Evolutionary conservation across 2,329 filamentous ascomycete species (phyloP).

Genomic region (Ploettnerulaceae sp.): DNA sequence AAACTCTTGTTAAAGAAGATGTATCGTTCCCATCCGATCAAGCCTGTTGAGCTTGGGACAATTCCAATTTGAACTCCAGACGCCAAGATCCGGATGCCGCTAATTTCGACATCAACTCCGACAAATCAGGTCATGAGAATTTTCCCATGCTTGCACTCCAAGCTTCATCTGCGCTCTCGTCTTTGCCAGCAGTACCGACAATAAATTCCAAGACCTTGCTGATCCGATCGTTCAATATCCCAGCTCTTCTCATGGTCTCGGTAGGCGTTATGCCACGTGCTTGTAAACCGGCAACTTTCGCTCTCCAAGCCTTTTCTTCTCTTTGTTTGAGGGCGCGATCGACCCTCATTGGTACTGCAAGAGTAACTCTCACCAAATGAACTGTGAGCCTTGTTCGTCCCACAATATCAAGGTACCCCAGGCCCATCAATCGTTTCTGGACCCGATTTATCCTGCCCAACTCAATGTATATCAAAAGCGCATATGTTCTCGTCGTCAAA

Average conservation of each 20-base stretch:
- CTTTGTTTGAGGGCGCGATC: conserved; percentile 37
- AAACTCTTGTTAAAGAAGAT: not conserved
- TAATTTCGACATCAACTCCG: conserved; percentile 9
- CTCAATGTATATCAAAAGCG: conserved; percentile 38
- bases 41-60: not conserved
- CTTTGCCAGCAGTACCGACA: conserved; percentile 38
- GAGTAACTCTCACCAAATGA: conserved; percentile 37
- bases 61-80: conserved; percentile 11
- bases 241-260: conserved; percentile 28
- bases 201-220: conserved; percentile 38
- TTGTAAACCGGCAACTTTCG: conserved; percentile 35
- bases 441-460: conserved; percentile 37
- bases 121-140: conserved; percentile 5
- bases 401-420: conserved; percentile 38
- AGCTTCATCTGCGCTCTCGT: conserved; percentile 36
- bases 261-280: conserved; percentile 33
- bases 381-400: conserved; percentile 36
- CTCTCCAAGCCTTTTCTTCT: conserved; percentile 37
- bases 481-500: conserved; percentile 37
- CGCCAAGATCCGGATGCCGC: conserved; percentile 12
- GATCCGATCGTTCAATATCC: conserved; percentile 37
- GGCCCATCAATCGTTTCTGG: conserved; percentile 35
- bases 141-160: conserved; percentile 30
- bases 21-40: not conserved
- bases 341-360: conserved; percentile 38